Evolutionary conservation across 2,329 filamentous ascomycete species (phyloP), one percentile per base, ranked within the genome.

Genomic region (Diplocarpon mali): DNA sequence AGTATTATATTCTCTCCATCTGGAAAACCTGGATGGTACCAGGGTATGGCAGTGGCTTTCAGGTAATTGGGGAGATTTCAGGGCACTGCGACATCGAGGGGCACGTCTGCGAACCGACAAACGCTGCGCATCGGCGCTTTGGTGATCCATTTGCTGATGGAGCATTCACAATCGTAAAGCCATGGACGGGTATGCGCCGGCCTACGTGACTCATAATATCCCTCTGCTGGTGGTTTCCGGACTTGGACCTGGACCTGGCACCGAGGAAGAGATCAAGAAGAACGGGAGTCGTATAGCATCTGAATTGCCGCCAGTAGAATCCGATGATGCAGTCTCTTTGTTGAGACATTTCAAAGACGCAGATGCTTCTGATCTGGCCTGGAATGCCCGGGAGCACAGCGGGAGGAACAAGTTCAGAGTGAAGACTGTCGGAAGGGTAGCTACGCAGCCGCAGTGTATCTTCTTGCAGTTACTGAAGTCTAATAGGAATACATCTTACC

Each of bases 201-300:
- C 82, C 64, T 94, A 89, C 68, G 71, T 94, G 63, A 78, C 81
- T 62, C 88, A 92, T 66, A 93, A 92, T 66, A 73, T 93, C 57
- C 90, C 90, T 30, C 73, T 95, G 46, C 67, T 96, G 49, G 70
- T 93, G 38, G 75, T 94, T 29, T 87, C 87, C 31, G 92, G 90
- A 11, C 73, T 95, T 29, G 71, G 66, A 60, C 60, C 69, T 29
- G 71, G 66, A 60, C 60, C 69, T 53, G 60, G 68, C 53, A 63
- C 68, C 47, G 58, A 65, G 42, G 55, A 68, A 51, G n/a, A 52
- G 38, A 40, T 65, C 15, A 37, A 44, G 15, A 46, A 51, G 32
- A 37, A 46, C 17, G 50, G 38, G 14, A 42, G 47, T 34, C 69
- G 76, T 46, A 73, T 93, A 55, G 73, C 73, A 52, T 90, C 85